Conservation (phyloP, 2,329 filamentous ascomycete genomes). For the Xylariaceae sp. region DNA sequence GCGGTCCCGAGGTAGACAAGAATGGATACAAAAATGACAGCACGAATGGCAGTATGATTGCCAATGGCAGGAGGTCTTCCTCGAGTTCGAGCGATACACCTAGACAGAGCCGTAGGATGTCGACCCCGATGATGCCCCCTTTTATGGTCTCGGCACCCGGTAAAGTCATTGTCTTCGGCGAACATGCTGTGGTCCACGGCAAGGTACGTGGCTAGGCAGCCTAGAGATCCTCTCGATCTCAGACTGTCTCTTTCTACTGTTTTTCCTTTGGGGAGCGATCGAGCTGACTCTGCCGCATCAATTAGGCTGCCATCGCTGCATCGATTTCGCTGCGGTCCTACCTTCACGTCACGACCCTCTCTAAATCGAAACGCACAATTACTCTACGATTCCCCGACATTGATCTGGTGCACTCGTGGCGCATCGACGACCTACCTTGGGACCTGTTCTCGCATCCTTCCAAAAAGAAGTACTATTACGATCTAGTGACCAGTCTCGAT, state of each 20-base stretch:
- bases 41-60: slow-evolving; percentile 27
- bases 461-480: slow-evolving; percentile 95
- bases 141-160: slow-evolving; percentile 98
- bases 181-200: slow-evolving; percentile 95
- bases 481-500: slow-evolving; percentile 78
- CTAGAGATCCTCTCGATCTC: too few species aligned
- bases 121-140: slow-evolving; percentile 68
- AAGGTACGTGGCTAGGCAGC: slow-evolving; percentile 66
- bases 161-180: slow-evolving; percentile 97
- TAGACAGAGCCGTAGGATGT: slow-evolving; percentile 50
- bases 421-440: slow-evolving; percentile 91
- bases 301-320: slow-evolving; percentile 81
- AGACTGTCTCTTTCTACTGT: too few species aligned
- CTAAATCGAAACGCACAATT: slow-evolving; percentile 84
- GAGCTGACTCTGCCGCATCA: neutral
- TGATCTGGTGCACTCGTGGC: slow-evolving; percentile 83
- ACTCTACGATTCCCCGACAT: slow-evolving; percentile 89
- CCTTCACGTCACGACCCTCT: slow-evolving; percentile 88
- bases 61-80: slow-evolving; percentile 28
- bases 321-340: slow-evolving; percentile 94
- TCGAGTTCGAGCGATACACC: slow-evolving; percentile 30
- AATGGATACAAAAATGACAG: slow-evolving; percentile 22
- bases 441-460: slow-evolving; percentile 67
- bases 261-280: neutral
- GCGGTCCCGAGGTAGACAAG: slow-evolving; percentile 22